Conservation (phyloP, 306 rosid genomes). For the Quercus rubra region DNA sequence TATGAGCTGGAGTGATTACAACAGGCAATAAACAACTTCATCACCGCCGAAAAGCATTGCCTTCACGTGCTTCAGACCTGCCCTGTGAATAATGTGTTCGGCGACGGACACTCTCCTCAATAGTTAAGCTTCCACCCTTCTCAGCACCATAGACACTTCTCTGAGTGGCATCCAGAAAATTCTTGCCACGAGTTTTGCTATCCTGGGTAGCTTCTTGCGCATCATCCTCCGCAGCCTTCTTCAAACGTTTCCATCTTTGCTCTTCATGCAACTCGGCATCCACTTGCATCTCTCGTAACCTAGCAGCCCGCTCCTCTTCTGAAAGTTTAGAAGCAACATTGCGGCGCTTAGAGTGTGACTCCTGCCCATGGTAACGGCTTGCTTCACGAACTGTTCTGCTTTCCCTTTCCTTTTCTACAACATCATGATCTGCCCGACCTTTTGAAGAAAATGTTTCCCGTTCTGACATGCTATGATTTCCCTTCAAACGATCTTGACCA, state of each 20-base stretch:
- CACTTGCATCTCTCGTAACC: constrained; percentile 82
- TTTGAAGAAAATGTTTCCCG: constrained; percentile 35
- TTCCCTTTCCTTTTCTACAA: constrained; percentile 26
- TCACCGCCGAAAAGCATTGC: constrained; percentile 78
- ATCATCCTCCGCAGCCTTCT: constrained; percentile 82
- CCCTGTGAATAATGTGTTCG: constrained; percentile 86
- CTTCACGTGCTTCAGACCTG: constrained; percentile 49
- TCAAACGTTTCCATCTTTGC: constrained; percentile 88
- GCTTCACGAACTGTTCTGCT: constrained; percentile 33
- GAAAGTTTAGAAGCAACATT: constrained; percentile 64
- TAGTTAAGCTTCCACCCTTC: constrained; percentile 82
- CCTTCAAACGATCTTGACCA: constrained; percentile 25
- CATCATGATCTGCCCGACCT: constrained; percentile 29
- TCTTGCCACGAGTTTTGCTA: constrained; percentile 41
- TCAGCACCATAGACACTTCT: constrained; percentile 80
- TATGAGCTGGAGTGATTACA: background rate
- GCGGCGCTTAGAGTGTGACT: constrained; percentile 49
- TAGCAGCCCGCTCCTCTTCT: constrained; percentile 83
- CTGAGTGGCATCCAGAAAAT: constrained; percentile 79
- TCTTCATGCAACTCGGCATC: constrained; percentile 95
- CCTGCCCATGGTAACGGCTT: constrained; percentile 26
- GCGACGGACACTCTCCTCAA: constrained; percentile 93
- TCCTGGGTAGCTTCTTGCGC: constrained; percentile 51
- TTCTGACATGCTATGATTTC: constrained; percentile 44
- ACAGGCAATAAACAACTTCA: constrained; percentile 7